These are phyloP conservation scores for Metschnikowia peoriensis DNA, from an alignment of 805 yeast species.

Conservation along the genomic window DNA sequence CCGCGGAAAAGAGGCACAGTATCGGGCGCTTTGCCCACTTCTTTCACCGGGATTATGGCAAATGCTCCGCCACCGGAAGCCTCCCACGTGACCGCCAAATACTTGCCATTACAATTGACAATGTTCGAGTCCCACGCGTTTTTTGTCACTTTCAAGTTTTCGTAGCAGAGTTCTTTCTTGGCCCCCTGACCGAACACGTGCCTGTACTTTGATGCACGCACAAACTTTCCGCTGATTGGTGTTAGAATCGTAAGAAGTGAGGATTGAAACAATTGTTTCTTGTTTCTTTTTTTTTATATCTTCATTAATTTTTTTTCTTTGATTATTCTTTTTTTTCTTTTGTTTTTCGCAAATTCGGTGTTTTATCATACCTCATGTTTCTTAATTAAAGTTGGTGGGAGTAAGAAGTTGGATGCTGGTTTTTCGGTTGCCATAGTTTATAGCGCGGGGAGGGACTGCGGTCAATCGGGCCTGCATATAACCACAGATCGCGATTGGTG, in stretches of 20 bases:
- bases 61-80: constrained; percentile 98
- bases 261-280: background rate
- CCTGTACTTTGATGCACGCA: constrained; percentile 94
- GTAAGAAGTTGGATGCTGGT: too few relatives aligned
- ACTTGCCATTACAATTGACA: constrained; percentile 83
- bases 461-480: too few relatives aligned
- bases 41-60: constrained; percentile 83
- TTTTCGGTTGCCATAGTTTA: too few relatives aligned
- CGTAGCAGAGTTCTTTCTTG: constrained; percentile 68
- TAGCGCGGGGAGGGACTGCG: too few relatives aligned
- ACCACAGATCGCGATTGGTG: too few relatives aligned
- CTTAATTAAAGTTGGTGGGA: too few relatives aligned
- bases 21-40: constrained; percentile 92
- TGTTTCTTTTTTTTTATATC: too few relatives aligned
- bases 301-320: too few relatives aligned
- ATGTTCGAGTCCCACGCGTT: constrained; percentile 97
- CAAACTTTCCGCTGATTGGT: constrained; percentile 68
- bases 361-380: background rate
- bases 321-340: too few relatives aligned
- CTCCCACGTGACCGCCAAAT: constrained; percentile 85
- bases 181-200: constrained; percentile 91
- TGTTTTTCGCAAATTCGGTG: too few relatives aligned
- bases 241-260: background rate
- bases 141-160: constrained; percentile 73
- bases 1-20: constrained; percentile 92